A percentile compares a stretch with the other conserved stretches of the same genome.
Conservation (phyloP, 805 yeast genomes). For the Candida alai region DNA sequence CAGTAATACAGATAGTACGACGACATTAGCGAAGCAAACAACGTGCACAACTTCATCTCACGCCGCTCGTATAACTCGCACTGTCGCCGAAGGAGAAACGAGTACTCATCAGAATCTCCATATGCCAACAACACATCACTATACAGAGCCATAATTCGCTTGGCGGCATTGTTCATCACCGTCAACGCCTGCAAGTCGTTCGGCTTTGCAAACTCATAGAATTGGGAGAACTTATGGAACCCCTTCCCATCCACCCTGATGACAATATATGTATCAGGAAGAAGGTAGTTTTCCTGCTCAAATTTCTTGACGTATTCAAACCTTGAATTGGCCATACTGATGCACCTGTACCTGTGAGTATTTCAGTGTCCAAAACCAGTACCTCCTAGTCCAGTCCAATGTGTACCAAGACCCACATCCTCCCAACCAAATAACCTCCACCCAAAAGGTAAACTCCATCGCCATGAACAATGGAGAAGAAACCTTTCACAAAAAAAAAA, state of each 20-base stretch:
- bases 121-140: slow-evolving; percentile 78
- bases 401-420: too few relatives aligned
- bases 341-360: too few relatives aligned
- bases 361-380: too few relatives aligned
- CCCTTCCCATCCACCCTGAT: slow-evolving; percentile 92
- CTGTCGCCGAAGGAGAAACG: slow-evolving; percentile 64
- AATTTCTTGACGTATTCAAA: slow-evolving; percentile 83
- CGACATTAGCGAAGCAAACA: slow-evolving; percentile 79
- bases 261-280: slow-evolving; percentile 79
- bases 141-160: slow-evolving; percentile 55
- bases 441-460: too few relatives aligned
- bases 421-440: too few relatives aligned
- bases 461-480: too few relatives aligned
- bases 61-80: slow-evolving; percentile 79
- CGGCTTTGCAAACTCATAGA: slow-evolving; percentile 79
- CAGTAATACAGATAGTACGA: slow-evolving; percentile 71
- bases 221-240: slow-evolving; percentile 77
- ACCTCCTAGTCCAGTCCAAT: too few relatives aligned
- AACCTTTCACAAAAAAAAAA: too few relatives aligned
- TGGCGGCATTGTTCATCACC: slow-evolving; percentile 81
- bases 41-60: slow-evolving; percentile 72
- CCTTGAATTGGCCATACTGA: slow-evolving; percentile 73
- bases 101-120: slow-evolving; percentile 95
- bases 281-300: slow-evolving; percentile 66
- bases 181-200: slow-evolving; percentile 75